These are phyloP conservation scores for Daldinia vernicosa DNA, from an alignment of 495 filamentous ascomycete species.

Conservation along the genomic window DNA sequence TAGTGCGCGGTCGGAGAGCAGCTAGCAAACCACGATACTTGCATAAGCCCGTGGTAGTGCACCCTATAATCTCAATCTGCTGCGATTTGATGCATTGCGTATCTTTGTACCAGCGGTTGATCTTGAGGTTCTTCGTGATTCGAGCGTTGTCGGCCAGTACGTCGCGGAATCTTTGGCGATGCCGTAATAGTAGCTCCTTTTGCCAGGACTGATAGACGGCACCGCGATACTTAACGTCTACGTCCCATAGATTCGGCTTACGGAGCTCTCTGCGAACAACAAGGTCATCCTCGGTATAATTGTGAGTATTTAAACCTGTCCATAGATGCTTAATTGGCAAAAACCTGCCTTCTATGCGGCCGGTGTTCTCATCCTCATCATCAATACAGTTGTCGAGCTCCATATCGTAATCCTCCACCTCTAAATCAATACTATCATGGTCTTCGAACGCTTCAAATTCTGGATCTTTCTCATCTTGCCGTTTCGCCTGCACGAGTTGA, in stretches of 20 bases:
- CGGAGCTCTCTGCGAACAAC: constrained; percentile 35
- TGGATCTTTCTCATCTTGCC: constrained; percentile 42
- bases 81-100: constrained; percentile 39
- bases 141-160: constrained; percentile 43
- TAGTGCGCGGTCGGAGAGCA: constrained; percentile 68
- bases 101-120: constrained; percentile 46
- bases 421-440: constrained; percentile 35
- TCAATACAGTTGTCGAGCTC: constrained; percentile 50
- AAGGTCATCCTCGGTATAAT: constrained; percentile 25
- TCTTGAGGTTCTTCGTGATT: constrained; percentile 48
- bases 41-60: constrained; percentile 76
- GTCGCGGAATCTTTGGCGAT: constrained; percentile 36
- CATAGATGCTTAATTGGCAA: constrained; percentile 49
- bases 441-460: constrained; percentile 50
- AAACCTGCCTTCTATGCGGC: constrained; percentile 47
- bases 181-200: constrained; percentile 42
- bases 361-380: constrained; percentile 53
- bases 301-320: constrained; percentile 46
- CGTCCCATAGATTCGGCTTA: constrained; percentile 47
- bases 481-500: constrained; percentile 44
- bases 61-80: constrained; percentile 57
- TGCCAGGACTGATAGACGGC: constrained; percentile 55
- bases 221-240: constrained; percentile 47
- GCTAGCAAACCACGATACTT: constrained; percentile 83
- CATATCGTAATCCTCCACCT: constrained; percentile 45